Conservation (phyloP, 106 monocot genomes). For the Cymbidium sinense region DNA sequence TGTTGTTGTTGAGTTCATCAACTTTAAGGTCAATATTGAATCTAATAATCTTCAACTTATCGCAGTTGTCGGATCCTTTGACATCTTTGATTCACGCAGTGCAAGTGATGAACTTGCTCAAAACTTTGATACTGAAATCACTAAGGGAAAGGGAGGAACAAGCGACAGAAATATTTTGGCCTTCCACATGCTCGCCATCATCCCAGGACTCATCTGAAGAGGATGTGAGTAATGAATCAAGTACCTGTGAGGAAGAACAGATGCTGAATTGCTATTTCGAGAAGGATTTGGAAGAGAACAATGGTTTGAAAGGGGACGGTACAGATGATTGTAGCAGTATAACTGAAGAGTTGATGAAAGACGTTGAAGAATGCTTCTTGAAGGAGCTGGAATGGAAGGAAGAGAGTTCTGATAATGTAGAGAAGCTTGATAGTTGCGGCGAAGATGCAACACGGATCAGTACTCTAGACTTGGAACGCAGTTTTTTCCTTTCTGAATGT, state of each 20-base stretch:
- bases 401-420: background rate
- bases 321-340: background rate
- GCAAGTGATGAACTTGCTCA: conserved; percentile 62
- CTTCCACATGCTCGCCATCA: conserved; percentile 12
- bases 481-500: background rate
- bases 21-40: too few relatives aligned
- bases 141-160: conserved; percentile 32
- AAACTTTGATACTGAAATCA: conserved; percentile 25
- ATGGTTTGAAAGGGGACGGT: background rate
- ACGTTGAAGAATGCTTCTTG: conserved; percentile 13
- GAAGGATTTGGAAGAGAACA: background rate
- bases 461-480: background rate
- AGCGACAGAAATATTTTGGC: conserved; percentile 4
- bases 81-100: conserved; percentile 55
- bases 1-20: too few relatives aligned
- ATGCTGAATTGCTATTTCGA: background rate
- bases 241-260: background rate
- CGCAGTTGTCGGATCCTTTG: conserved; percentile 52
- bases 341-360: background rate
- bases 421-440: too few relatives aligned
- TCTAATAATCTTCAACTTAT: background rate
- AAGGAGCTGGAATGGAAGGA: conserved; percentile 9
- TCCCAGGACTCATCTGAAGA: conserved; percentile 7
- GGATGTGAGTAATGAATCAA: conserved; percentile 5
- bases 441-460: background rate